Evolutionary conservation across 2,329 filamentous ascomycete genomes (phyloP).

Genomic region (Ophiostoma pallidulum): DNA sequence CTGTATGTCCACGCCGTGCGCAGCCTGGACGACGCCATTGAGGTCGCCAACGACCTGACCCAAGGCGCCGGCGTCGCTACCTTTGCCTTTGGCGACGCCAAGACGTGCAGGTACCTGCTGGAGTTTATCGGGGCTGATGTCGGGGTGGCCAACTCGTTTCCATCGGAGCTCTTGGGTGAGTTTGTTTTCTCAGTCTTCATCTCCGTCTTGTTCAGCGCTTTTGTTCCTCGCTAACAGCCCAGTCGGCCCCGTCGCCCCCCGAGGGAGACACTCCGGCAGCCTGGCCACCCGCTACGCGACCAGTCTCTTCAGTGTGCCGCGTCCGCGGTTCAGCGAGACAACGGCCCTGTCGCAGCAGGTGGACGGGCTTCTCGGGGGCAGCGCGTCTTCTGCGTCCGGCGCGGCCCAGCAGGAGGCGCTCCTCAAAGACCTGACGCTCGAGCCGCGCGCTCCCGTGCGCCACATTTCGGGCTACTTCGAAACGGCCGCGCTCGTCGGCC

Average conservation of each 20-base stretch:
- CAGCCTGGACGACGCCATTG: slow-evolving; percentile 1
- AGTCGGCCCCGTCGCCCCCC: too few species aligned
- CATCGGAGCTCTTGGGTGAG: background rate
- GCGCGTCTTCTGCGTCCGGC: too few species aligned
- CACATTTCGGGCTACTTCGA: slow-evolving; percentile 9
- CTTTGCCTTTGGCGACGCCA: background rate
- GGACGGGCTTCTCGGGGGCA: too few species aligned
- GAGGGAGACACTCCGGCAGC: too few species aligned
- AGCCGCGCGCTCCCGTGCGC: background rate
- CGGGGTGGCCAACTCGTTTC: background rate
- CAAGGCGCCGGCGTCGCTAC: background rate
- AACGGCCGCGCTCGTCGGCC: slow-evolving; percentile 4
- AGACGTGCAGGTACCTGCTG: background rate
- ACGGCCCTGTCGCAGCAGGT: too few species aligned
- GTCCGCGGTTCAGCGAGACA: too few species aligned
- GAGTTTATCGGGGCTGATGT: background rate
- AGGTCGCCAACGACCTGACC: background rate
- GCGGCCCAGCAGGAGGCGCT: too few species aligned
- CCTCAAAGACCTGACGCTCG: background rate
- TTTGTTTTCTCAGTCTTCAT: too few species aligned
- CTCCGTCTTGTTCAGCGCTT: too few species aligned
- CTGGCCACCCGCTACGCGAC: too few species aligned
- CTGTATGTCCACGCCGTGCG: background rate
- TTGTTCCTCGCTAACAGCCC: too few species aligned
- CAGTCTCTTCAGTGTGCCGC: too few species aligned